Conservation (phyloP, 805 yeast species). For the Barnettozyma californica region DNA sequence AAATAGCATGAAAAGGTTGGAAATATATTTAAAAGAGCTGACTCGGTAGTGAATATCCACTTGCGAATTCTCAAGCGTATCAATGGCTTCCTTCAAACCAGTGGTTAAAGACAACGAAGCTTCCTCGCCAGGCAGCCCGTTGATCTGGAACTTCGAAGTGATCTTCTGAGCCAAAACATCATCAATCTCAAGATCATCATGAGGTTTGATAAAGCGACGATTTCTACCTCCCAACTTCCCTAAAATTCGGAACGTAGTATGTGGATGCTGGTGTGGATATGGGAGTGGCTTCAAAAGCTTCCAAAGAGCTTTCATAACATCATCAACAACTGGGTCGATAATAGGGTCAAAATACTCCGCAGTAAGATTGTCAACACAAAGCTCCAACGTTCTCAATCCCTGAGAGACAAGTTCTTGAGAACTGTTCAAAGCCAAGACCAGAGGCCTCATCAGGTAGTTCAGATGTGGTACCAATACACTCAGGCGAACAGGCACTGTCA, state of each 20-base stretch:
- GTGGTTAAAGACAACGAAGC: slow-evolving; percentile 78
- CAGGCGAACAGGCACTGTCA: slow-evolving; percentile 92
- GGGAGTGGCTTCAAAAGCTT: slow-evolving; percentile 88
- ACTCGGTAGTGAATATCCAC: slow-evolving; percentile 58
- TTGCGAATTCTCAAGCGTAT: slow-evolving; percentile 61
- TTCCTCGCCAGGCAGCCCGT: slow-evolving; percentile 51
- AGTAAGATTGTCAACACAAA: slow-evolving; percentile 93
- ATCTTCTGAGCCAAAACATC: slow-evolving; percentile 60
- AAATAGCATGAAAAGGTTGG: slow-evolving; percentile 60
- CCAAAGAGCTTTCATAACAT: slow-evolving; percentile 91
- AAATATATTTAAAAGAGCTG: slow-evolving; percentile 72
- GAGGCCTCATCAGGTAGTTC: slow-evolving; percentile 82
- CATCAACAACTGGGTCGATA: slow-evolving; percentile 92
- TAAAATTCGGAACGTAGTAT: slow-evolving; percentile 84
- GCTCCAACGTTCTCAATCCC: slow-evolving; percentile 89
- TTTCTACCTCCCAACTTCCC: slow-evolving; percentile 97
- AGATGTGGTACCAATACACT: slow-evolving; percentile 92
- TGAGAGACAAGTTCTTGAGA: slow-evolving; percentile 89
- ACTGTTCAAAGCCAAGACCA: slow-evolving; percentile 86
- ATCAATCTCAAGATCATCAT: slow-evolving; percentile 54
- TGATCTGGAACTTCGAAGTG: slow-evolving; percentile 60
- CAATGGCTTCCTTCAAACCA: slow-evolving; percentile 74
- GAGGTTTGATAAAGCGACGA: slow-evolving; percentile 75
- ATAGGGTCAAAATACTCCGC: slow-evolving; percentile 97
- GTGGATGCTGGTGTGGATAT: slow-evolving; percentile 90